Conservation (phyloP, 768 basidiomycete genomes). For the Cystobasidiopsis lactophilus region DNA sequence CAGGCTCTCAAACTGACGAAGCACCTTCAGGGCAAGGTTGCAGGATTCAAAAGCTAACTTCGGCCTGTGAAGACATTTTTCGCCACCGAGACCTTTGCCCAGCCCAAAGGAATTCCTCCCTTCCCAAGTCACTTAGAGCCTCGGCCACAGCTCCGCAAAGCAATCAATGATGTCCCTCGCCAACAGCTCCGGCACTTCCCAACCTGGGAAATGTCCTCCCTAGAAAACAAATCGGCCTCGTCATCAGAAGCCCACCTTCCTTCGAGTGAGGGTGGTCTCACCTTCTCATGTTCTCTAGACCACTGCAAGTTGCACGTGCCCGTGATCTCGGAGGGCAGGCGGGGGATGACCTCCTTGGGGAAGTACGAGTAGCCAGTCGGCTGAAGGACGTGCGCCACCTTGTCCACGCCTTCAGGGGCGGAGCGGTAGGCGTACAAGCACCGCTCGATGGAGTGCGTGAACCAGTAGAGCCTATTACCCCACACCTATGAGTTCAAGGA, state of each 20-base stretch:
- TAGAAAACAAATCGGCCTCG: neutral
- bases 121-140: too few species aligned
- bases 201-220: constrained; percentile 13
- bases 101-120: too few species aligned
- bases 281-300: constrained; percentile 9
- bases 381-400: constrained; percentile 4
- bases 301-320: constrained; percentile 9
- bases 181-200: constrained; percentile 6
- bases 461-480: constrained; percentile 7
- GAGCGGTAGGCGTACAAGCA: constrained; percentile 15
- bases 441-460: constrained; percentile 2
- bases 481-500: too few species aligned
- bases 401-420: constrained; percentile 3
- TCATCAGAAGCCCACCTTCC: too few species aligned
- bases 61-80: too few species aligned
- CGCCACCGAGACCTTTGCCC: too few species aligned
- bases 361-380: constrained; percentile 14
- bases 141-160: neutral
- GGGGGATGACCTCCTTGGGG: constrained; percentile 6
- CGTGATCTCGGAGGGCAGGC: constrained; percentile 5
- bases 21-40: too few species aligned
- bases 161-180: constrained; percentile 12
- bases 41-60: too few species aligned
- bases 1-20: too few species aligned
- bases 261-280: neutral